Conservation (phyloP, 805 yeast species). For the Saitoella complicata region DNA sequence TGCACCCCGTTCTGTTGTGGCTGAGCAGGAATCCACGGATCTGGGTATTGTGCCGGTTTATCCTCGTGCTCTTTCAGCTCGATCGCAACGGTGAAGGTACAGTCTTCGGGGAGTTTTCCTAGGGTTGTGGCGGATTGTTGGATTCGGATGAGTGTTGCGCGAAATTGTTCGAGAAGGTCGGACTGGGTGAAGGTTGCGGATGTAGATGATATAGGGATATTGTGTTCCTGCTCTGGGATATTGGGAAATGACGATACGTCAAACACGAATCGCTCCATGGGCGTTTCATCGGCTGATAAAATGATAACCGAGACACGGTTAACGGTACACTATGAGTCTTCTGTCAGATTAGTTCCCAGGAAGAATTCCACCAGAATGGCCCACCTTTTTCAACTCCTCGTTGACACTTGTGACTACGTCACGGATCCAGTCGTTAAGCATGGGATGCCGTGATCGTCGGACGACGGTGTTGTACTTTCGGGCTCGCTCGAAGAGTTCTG, state of each 20-base stretch:
- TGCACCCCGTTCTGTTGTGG: no score
- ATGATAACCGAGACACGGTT: slow-evolving; percentile 26
- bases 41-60: no score
- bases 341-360: no score
- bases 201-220: neutral
- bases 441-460: slow-evolving; percentile 31
- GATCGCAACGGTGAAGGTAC: slow-evolving; percentile 17
- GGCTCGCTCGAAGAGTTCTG: slow-evolving; percentile 29
- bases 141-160: slow-evolving; percentile 15
- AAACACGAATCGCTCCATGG: slow-evolving; percentile 27
- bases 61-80: slow-evolving; percentile 5
- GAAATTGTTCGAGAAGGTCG: slow-evolving; percentile 16
- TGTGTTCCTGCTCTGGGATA: slow-evolving; percentile 10
- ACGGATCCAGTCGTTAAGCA: slow-evolving; percentile 29
- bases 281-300: slow-evolving; percentile 20
- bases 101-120: slow-evolving; percentile 11
- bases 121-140: slow-evolving; percentile 7
- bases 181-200: slow-evolving; percentile 1
- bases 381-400: slow-evolving; percentile 9
- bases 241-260: slow-evolving; percentile 21
- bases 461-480: slow-evolving; percentile 30
- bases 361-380: no score
- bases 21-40: no score
- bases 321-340: slow-evolving; percentile 18
- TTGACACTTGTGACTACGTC: slow-evolving; percentile 21